phyloP scores from a whole-genome alignment of 495 filamentous ascomycete genomes.

The Antarctomyces pellizariae region DNA sequence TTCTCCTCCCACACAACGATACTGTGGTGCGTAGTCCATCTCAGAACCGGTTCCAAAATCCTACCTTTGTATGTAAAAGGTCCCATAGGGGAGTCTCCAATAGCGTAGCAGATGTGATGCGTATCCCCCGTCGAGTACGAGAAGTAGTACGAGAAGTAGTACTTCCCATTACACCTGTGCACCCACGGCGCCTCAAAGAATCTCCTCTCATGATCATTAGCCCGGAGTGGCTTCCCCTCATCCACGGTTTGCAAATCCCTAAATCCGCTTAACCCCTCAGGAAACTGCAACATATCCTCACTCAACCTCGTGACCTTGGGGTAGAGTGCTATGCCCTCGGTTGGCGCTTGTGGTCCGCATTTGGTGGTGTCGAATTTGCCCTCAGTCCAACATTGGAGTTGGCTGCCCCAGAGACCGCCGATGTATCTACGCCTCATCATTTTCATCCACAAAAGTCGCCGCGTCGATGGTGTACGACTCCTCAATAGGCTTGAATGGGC shows the following conservation, averaged over 20 bases:
- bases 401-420: conserved; percentile 49
- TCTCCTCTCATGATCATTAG: conserved; percentile 45
- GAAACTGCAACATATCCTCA: conserved; percentile 37
- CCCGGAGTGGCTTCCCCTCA: conserved; percentile 28
- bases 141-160: conserved; percentile 45
- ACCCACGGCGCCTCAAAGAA: conserved; percentile 66
- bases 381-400: conserved; percentile 27
- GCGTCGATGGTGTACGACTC: conserved; percentile 42
- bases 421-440: conserved; percentile 40
- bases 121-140: conserved; percentile 55
- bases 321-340: conserved; percentile 19
- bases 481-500: conserved; percentile 31
- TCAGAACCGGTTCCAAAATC: conserved; percentile 49
- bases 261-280: conserved; percentile 19
- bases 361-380: conserved; percentile 23
- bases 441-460: conserved; percentile 37
- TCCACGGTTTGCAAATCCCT: too few relatives aligned
- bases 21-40: conserved; percentile 65
- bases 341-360: conserved; percentile 4
- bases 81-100: conserved; percentile 32
- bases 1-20: conserved; percentile 43
- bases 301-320: conserved; percentile 36
- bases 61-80: conserved; percentile 47
- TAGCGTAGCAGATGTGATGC: conserved; percentile 44
- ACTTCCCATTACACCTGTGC: conserved; percentile 39